Percentiles rank a stretch among this genome's conserved stretches.
These are phyloP conservation scores for Porodaedalea pini DNA, from an alignment of 1,284 basidiomycete species.

Conservation along the genomic window DNA sequence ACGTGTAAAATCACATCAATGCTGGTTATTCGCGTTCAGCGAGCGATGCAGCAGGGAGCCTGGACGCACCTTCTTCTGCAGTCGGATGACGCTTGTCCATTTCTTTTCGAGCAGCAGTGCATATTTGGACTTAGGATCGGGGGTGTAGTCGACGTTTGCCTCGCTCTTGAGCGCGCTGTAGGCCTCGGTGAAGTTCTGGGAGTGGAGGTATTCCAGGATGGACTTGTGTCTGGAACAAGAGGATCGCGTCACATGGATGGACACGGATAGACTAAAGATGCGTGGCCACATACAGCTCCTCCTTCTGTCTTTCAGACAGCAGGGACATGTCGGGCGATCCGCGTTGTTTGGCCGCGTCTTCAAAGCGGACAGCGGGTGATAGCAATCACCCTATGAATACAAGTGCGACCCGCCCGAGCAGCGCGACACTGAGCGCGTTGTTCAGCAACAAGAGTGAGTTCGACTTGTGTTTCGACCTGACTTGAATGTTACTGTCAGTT, in stretches of 20 bases:
- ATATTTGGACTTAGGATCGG: conserved; percentile 60
- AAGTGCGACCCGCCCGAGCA: not conserved
- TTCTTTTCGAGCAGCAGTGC: conserved; percentile 75
- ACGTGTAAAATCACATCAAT: conserved; percentile 2
- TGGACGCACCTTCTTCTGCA: conserved; percentile 71
- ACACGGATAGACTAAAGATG: not conserved
- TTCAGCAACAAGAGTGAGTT: not conserved
- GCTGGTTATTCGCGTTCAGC: not conserved
- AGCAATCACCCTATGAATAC: not conserved
- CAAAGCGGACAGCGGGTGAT: not conserved
- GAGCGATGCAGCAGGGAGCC: not conserved
- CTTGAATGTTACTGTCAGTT: not conserved
- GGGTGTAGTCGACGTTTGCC: conserved; percentile 48
- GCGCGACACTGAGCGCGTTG: not conserved
- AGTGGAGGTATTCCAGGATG: conserved; percentile 59
- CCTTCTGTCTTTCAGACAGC: conserved; percentile 56
- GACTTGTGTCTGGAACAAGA: conserved; percentile 46
- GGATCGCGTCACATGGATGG: not conserved
- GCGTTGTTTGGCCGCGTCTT: not conserved
- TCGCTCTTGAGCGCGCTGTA: conserved; percentile 48
- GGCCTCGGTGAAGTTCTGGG: conserved; percentile 43
- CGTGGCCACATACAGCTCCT: conserved; percentile 47
- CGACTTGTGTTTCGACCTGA: too few species aligned
- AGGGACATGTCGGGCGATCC: conserved; percentile 18
- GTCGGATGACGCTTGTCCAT: conserved; percentile 76